Evolutionary conservation across 2,329 filamentous ascomycete genomes (phyloP).

Genomic region (Seiridium unicorne): DNA sequence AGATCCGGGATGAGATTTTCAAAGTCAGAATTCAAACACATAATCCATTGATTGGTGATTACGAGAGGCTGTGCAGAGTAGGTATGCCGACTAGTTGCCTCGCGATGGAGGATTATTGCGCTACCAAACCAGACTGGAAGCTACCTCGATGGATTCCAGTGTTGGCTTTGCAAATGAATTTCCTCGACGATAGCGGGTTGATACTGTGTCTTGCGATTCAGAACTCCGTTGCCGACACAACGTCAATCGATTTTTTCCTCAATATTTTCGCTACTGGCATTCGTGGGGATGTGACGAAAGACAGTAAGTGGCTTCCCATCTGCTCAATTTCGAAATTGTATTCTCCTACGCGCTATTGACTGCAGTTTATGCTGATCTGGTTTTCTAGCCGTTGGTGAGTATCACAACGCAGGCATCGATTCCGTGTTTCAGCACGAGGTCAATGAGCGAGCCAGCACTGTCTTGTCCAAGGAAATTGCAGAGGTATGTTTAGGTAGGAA

Average conservation of each 20-base stretch:
- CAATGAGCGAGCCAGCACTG: no score
- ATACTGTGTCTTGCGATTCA: constrained; percentile 13
- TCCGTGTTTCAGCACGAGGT: no score
- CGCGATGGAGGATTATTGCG: constrained; percentile 10
- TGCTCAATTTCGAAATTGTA: no score
- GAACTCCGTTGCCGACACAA: constrained; percentile 7
- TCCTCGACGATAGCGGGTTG: constrained; percentile 8
- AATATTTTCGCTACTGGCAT: constrained; percentile 5
- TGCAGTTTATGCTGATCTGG: no score
- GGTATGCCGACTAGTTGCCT: constrained; percentile 14
- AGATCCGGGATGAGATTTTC: constrained; percentile 5
- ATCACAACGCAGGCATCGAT: no score
- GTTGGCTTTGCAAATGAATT: constrained; percentile 14
- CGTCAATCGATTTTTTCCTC: constrained; percentile 11
- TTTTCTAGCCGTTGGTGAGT: no score
- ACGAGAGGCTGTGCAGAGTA: constrained; percentile 7
- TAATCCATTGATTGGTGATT: background rate
- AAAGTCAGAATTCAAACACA: background rate
- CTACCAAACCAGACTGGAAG: background rate
- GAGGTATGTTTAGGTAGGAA: no score
- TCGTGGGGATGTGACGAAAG: background rate
- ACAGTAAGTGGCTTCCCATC: background rate
- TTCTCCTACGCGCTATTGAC: no score
- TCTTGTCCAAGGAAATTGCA: no score
- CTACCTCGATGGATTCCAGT: constrained; percentile 10